A percentile compares a stretch with the other conserved stretches of the same genome.
Conservation (phyloP, 257 asterid genomes). For the Gentiana dahurica region DNA sequence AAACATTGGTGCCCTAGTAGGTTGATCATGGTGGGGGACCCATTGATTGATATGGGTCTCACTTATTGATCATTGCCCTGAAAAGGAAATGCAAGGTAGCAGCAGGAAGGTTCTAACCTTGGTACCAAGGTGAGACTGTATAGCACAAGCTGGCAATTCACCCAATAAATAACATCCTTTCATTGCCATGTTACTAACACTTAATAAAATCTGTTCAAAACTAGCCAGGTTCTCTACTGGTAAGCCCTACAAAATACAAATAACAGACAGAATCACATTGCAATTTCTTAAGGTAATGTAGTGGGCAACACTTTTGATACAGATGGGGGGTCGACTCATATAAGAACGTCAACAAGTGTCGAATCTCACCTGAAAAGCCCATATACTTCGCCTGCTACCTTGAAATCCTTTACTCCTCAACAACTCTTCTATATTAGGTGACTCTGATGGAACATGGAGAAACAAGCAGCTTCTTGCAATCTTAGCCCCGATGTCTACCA, state of each 20-base stretch:
- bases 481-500: conserved; percentile 62
- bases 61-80: too few species aligned
- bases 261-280: background rate
- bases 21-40: too few species aligned
- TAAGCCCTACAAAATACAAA: conserved; percentile 41
- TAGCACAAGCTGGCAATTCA: conserved; percentile 56
- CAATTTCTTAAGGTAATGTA: background rate
- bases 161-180: conserved; percentile 63
- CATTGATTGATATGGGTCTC: too few species aligned
- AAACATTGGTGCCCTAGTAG: too few species aligned
- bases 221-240: conserved; percentile 42
- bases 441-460: conserved; percentile 50
- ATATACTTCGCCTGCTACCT: conserved; percentile 67
- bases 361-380: conserved; percentile 65
- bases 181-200: conserved; percentile 45
- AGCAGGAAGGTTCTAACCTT: conserved; percentile 30
- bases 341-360: too few species aligned
- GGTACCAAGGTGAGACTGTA: conserved; percentile 32
- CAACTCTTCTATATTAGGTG: conserved; percentile 42
- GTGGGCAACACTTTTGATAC: background rate
- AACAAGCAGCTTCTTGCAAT: conserved; percentile 61
- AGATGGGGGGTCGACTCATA: too few species aligned
- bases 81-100: background rate
- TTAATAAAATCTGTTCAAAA: conserved; percentile 37
- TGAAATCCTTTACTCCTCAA: conserved; percentile 52